Evolutionary conservation across 768 basidiomycete genomes (phyloP).

Genomic region (Termitomyces sp.): DNA sequence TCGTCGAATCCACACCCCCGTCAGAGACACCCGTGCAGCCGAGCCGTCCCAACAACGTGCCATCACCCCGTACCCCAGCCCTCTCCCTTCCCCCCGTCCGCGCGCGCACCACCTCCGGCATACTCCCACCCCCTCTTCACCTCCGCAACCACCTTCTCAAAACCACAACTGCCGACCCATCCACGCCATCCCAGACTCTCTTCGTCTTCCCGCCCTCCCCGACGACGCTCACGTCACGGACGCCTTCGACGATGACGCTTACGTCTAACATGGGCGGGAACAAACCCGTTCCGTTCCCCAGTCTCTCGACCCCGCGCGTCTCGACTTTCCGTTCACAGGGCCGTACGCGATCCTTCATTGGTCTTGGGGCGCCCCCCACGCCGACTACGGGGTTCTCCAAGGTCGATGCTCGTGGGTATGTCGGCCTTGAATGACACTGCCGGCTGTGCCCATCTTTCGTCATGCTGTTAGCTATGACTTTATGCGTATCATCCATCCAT

Average conservation of each 20-base stretch:
- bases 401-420: conserved; percentile 82
- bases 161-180: conserved; percentile 26
- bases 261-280: conserved; percentile 53
- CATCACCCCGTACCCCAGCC: conserved; percentile 19
- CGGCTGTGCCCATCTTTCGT: conserved; percentile 4
- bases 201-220: conserved; percentile 86
- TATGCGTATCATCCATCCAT: conserved; percentile 1
- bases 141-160: conserved; percentile 39
- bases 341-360: conserved; percentile 73
- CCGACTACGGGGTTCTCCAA: conserved; percentile 82
- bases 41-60: conserved; percentile 12
- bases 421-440: conserved; percentile 45
- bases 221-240: conserved; percentile 50
- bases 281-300: conserved; percentile 50
- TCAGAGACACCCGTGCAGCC: conserved; percentile 13
- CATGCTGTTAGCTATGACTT: not conserved
- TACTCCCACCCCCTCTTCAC: conserved; percentile 58
- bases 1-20: conserved; percentile 31
- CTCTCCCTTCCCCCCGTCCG: conserved; percentile 39
- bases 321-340: conserved; percentile 67
- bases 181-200: conserved; percentile 77
- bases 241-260: conserved; percentile 81
- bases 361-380: conserved; percentile 61
- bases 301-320: conserved; percentile 63
- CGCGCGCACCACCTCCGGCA: conserved; percentile 52